Conservation (phyloP, 768 basidiomycete species). For the Naganishia randhawae region DNA sequence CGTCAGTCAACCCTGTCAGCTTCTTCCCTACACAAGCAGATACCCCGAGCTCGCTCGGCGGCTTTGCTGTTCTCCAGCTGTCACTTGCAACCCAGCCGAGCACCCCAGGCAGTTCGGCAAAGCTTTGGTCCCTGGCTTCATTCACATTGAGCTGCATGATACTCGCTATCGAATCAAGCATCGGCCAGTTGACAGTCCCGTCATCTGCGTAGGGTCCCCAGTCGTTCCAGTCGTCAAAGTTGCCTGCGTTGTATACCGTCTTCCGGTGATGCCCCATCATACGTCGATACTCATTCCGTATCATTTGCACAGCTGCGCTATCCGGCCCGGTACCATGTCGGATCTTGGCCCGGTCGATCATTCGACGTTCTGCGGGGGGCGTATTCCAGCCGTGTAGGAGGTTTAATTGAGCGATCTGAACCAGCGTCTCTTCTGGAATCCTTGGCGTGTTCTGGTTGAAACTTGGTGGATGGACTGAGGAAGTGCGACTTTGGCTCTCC, state of each 20-base stretch:
- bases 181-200: slow-evolving; percentile 43
- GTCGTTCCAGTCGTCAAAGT: slow-evolving; percentile 39
- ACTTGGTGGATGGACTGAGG: neutral
- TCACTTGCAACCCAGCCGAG: slow-evolving; percentile 34
- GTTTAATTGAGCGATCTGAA: slow-evolving; percentile 30
- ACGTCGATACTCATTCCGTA: slow-evolving; percentile 28
- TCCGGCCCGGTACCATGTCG: slow-evolving; percentile 30
- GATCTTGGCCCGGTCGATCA: slow-evolving; percentile 35
- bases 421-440: neutral
- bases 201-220: slow-evolving; percentile 42
- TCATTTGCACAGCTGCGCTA: slow-evolving; percentile 33
- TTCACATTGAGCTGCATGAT: slow-evolving; percentile 35
- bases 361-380: slow-evolving; percentile 24
- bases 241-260: slow-evolving; percentile 35
- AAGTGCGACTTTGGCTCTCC: neutral
- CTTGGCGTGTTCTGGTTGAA: neutral
- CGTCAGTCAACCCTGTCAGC: slow-evolving; percentile 33
- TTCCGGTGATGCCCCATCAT: slow-evolving; percentile 37
- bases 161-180: slow-evolving; percentile 41
- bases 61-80: slow-evolving; percentile 35
- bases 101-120: slow-evolving; percentile 26
- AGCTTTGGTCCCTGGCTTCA: slow-evolving; percentile 1
- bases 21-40: slow-evolving; percentile 39
- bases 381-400: slow-evolving; percentile 31
- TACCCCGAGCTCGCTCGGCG: slow-evolving; percentile 38